Evolutionary conservation across 129 eudicot genomes (phyloP).

Genomic region (Cynara cardunculus): DNA sequence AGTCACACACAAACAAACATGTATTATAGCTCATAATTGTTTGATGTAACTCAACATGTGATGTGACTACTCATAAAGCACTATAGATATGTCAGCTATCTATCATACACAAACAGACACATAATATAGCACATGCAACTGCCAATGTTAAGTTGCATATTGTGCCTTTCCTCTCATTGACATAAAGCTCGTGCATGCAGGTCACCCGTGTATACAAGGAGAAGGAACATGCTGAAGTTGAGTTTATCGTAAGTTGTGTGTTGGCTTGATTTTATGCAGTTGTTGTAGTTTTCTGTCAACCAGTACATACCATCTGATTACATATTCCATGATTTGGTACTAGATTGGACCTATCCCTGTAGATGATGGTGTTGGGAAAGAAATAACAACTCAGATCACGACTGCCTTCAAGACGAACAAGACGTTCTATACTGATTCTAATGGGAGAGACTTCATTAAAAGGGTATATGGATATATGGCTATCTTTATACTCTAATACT

Average conservation of each 20-base stretch:
- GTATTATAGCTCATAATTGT: background rate
- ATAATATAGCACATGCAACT: background rate
- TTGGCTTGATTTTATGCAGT: conserved; percentile 6
- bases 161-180: conserved; percentile 7
- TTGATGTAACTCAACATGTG: background rate
- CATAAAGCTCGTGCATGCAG: conserved; percentile 40
- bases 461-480: conserved; percentile 46
- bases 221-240: conserved; percentile 91
- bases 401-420: conserved; percentile 67
- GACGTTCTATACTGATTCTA: conserved; percentile 86
- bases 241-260: conserved; percentile 64
- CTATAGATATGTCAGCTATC: background rate
- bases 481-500: background rate
- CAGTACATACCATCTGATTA: conserved; percentile 1
- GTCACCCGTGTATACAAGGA: conserved; percentile 90
- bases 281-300: background rate
- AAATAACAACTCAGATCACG: conserved; percentile 65
- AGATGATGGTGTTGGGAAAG: conserved; percentile 91
- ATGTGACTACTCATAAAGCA: background rate
- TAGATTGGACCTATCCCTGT: conserved; percentile 98
- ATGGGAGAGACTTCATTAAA: conserved; percentile 92
- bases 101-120: background rate
- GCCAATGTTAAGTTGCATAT: background rate
- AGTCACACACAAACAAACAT: background rate
- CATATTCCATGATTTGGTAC: conserved; percentile 16